Evolutionary conservation across 805 yeast genomes (phyloP), one percentile per base, ranked within the genome.

Genomic region (Candida ovalis): DNA sequence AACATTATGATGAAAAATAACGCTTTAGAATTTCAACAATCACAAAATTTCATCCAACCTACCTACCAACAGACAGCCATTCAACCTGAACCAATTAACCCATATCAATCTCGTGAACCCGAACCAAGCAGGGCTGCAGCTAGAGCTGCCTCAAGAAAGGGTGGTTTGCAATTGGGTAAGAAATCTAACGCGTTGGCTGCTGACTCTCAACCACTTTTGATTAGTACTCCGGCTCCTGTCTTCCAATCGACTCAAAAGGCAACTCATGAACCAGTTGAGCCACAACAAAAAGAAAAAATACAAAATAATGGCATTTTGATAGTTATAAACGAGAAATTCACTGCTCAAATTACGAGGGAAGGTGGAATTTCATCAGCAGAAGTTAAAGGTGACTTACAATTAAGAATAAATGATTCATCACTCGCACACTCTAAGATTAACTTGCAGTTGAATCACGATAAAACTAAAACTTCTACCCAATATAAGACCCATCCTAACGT

Each of bases 401-500:
- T 94, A 63, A 84, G 96, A 64, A 82, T 94, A 54, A 90, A 86
- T 65, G 80, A 90, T 60, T 73, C 86, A n/a, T 78, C 75, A 36
- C 74, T 84, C 55, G 82, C 95, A 13, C 78, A 77, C 56, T 78
- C 89, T 47, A 80, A 78, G 62, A 75, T 94, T 50, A 62, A 77
- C 52, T 71, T 91, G 54, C 66, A 72, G 38, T 74, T 82, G 38
- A 73, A 69, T 21, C 76, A 77, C 27, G 76, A 77, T 27, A 69
- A 72, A 38, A 68, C 76, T 15, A 67, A 73, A 35, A 80, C 71
- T 54, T 43, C 47, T 19, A 72, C 82, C 41, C 90, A 85, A 62
- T 94, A 80, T 73, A 91, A 91, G 68, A 90, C 98, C 15, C 97
- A 94, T 73, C 99, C 99, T 54, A 91, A 92, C 64, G 95, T 94